Base-by-base conservation (phyloP, 2,329 filamentous ascomycete species). In the Elsinoe ampelina region DNA sequence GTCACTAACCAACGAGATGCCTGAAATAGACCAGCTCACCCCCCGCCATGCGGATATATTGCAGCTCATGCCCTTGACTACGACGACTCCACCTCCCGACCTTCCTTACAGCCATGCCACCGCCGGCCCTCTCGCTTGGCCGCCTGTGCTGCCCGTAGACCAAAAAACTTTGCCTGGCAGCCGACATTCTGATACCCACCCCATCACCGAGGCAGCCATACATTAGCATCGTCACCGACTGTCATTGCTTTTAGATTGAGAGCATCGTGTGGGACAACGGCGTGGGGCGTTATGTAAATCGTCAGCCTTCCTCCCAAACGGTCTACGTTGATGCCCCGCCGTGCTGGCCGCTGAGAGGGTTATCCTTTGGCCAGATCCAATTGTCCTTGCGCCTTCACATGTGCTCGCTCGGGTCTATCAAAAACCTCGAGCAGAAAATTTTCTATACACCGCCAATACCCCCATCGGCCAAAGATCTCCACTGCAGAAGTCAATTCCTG, bases 21-120 rank as follows among this genome's bases (percentile, higher is more conserved):
- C 48, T 52, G 30, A 35, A 52, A 52, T 52, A 52, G 48, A 52
- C 26, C 48, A 38, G 48, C 48, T 39, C 19, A 32, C 15, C 48
- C 48, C 48, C 48, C 48, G 48, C 48, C 48, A 52, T 52, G 48
- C 48, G 48, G 48, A 52, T 52, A 52, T 35, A 52, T 39, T 52
- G 48, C 48, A 52, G 19, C 26, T 52, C 26, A 22, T 52, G 32
- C 34, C 48, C 48, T 52, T 52, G 48, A 30, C 32, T 52, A 52
- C 34, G 32, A 45, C 3, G 3, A 26, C 48, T 52, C 48, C 48
- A 52, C 48, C 48, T 52, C 48, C 48, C 48, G 48, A 26, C 32
- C 35, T 52, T 39, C 48, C 48, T 52, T 52, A 38, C 48, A 39
- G 35, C 32, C 32, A 52, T 13, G 32, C 34, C 48, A 52, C 48